phyloP scores from a whole-genome alignment of 306 rosid species.

The Vicia faba region DNA sequence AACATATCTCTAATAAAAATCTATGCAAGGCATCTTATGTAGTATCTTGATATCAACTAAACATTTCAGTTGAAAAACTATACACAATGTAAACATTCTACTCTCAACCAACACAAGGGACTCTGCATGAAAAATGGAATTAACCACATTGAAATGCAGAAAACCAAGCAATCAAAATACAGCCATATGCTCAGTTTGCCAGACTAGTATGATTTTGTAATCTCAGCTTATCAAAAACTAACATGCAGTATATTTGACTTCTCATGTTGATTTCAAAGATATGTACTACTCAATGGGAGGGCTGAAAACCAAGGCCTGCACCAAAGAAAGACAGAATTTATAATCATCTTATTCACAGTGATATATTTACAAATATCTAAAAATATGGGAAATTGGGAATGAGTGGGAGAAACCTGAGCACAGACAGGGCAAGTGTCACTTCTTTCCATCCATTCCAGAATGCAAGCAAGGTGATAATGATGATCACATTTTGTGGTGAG shows the following conservation, averaged over 20 bases:
- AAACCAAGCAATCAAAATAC: constrained; percentile 33
- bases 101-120: constrained; percentile 20
- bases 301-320: constrained; percentile 79
- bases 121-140: constrained; percentile 38
- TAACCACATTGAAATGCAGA: constrained; percentile 32
- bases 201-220: constrained; percentile 36
- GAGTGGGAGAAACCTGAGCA: constrained; percentile 65
- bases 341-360: neutral
- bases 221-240: constrained; percentile 43
- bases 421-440: constrained; percentile 90
- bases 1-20: neutral
- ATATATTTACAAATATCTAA: constrained; percentile 14
- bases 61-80: neutral
- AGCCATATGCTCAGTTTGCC: constrained; percentile 34
- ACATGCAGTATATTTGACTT: constrained; percentile 33
- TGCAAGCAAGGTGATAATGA: constrained; percentile 96
- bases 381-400: constrained; percentile 10
- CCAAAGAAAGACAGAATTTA: constrained; percentile 25
- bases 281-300: constrained; percentile 67
- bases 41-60: neutral
- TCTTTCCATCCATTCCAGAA: constrained; percentile 99
- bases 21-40: neutral
- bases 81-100: neutral
- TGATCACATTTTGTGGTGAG: constrained; percentile 74
- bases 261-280: constrained; percentile 24